A percentile compares a stretch with the other conserved stretches of the same genome.
Evolutionary conservation across 108 stramenopile genomes (phyloP).

Genomic region (Skeletonema costatum): DNA sequence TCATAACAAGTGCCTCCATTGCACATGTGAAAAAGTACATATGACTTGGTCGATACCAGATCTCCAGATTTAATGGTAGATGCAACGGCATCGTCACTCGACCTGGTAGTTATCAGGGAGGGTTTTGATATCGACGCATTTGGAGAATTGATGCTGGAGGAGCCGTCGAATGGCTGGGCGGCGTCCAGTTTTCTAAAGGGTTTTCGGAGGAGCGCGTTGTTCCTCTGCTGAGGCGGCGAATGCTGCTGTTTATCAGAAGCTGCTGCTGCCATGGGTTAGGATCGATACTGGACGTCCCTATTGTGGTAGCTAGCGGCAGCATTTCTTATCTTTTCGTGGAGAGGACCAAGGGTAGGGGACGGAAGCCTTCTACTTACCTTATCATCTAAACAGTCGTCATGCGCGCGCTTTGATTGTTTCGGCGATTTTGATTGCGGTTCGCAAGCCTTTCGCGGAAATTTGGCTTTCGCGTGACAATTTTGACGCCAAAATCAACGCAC

Average conservation of each 20-base stretch:
- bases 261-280: background rate
- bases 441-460: no score
- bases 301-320: background rate
- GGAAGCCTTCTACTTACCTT: no score
- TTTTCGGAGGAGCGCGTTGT: background rate
- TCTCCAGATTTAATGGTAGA: slow-evolving; percentile 27
- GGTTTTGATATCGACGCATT: slow-evolving; percentile 43
- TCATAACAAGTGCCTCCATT: slow-evolving; percentile 53
- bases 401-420: no score
- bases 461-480: no score
- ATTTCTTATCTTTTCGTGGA: no score
- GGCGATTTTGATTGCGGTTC: no score
- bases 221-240: background rate
- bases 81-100: slow-evolving; percentile 37
- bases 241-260: background rate
- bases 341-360: no score
- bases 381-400: no score
- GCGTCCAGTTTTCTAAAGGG: background rate
- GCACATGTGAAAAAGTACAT: slow-evolving; percentile 66
- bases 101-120: slow-evolving; percentile 18
- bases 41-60: slow-evolving; percentile 55
- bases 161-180: slow-evolving; percentile 8
- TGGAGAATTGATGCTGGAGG: slow-evolving; percentile 37
- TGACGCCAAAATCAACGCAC: no score
- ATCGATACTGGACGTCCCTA: no score